Conservation (phyloP, 805 yeast species). For the Saitoella complicata region DNA sequence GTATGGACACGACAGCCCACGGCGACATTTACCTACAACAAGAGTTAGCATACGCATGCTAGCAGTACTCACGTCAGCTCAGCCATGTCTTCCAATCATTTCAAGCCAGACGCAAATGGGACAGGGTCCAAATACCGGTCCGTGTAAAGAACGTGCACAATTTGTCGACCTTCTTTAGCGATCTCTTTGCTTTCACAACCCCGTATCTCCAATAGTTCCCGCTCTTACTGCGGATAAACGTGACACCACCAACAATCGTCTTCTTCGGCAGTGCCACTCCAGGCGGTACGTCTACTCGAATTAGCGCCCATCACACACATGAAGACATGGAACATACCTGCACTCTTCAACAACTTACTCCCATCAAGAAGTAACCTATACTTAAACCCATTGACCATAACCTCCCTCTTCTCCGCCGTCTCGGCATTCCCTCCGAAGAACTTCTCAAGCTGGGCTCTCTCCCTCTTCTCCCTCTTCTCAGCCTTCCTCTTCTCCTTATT, state of each 20-base stretch:
- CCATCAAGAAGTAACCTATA: constrained; percentile 13
- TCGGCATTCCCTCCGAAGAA: neutral
- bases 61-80: neutral
- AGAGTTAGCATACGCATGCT: constrained; percentile 4
- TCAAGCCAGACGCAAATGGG: constrained; percentile 1
- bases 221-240: constrained; percentile 14
- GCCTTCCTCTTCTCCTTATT: constrained; percentile 11
- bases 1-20: constrained; percentile 36
- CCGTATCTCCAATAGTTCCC: constrained; percentile 12
- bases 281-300: neutral
- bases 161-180: constrained; percentile 9
- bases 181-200: constrained; percentile 8
- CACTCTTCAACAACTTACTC: constrained; percentile 13
- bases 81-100: neutral
- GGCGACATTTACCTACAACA: constrained; percentile 34
- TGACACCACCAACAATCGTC: constrained; percentile 15
- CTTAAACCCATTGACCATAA: constrained; percentile 16
- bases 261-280: constrained; percentile 11
- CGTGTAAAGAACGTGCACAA: constrained; percentile 19
- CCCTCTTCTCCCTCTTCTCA: constrained; percentile 11
- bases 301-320: neutral
- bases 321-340: neutral
- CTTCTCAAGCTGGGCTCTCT: constrained; percentile 5
- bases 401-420: constrained; percentile 5
- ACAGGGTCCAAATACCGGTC: constrained; percentile 14